A percentile compares a stretch with the other conserved stretches of the same genome.
phyloP scores from a whole-genome alignment of 2,329 filamentous ascomycete genomes.

The Magnaporthiopsis poae region DNA sequence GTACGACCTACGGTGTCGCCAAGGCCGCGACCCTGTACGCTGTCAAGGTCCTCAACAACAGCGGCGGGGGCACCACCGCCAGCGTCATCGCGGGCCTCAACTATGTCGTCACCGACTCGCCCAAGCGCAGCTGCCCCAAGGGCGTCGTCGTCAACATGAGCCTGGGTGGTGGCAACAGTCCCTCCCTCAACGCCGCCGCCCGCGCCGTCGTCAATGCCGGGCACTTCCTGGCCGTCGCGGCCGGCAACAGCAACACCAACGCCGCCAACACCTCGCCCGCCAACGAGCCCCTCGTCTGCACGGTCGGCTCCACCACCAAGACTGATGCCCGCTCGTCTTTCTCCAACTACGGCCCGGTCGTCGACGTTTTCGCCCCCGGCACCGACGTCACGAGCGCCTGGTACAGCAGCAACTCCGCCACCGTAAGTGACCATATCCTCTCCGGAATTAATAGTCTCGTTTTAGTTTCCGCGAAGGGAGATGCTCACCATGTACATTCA shows the following conservation, averaged over 20 bases:
- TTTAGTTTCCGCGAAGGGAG: background rate
- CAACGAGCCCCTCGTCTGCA: constrained; percentile 38
- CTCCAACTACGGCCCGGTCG: constrained; percentile 41
- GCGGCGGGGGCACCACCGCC: constrained; percentile 28
- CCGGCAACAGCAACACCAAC: constrained; percentile 40
- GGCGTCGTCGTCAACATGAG: constrained; percentile 48
- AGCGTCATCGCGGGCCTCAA: constrained; percentile 35
- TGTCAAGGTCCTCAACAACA: constrained; percentile 34
- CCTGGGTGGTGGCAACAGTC: constrained; percentile 37
- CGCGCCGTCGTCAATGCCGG: constrained; percentile 34
- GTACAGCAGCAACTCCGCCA: constrained; percentile 27
- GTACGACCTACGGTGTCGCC: constrained; percentile 33
- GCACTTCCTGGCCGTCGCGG: constrained; percentile 45
- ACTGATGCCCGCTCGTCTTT: constrained; percentile 33
- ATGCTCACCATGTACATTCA: too few species aligned
- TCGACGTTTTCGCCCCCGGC: constrained; percentile 45
- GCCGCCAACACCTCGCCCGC: constrained; percentile 37
- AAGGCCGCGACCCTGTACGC: constrained; percentile 33
- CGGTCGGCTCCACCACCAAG: constrained; percentile 38
- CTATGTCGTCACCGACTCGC: constrained; percentile 28
- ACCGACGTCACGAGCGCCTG: constrained; percentile 37
- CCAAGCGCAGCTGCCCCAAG: constrained; percentile 27
- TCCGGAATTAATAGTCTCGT: too few species aligned
- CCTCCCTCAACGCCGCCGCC: constrained; percentile 41
- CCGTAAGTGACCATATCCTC: constrained; percentile 11